These are phyloP conservation scores for Penicillium angulare DNA, from an alignment of 495 filamentous ascomycete species.

Conservation along the genomic window DNA sequence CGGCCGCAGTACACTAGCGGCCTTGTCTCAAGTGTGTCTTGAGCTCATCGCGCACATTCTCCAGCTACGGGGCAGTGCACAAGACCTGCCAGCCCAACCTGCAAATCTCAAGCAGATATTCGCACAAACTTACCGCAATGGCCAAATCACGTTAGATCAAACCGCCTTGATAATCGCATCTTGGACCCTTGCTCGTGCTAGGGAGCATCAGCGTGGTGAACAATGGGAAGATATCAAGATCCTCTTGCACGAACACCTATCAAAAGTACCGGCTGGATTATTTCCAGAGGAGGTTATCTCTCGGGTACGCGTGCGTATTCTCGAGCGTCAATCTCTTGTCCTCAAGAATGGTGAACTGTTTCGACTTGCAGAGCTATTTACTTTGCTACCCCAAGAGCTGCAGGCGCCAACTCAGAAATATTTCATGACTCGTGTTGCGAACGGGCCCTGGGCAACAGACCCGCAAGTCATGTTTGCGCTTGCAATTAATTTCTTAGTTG, in stretches of 20 bases:
- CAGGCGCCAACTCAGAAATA: slow-evolving; percentile 23
- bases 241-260: slow-evolving; percentile 32
- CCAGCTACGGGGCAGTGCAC: slow-evolving; percentile 28
- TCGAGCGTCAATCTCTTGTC: slow-evolving; percentile 38
- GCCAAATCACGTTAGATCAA: slow-evolving; percentile 39
- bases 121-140: slow-evolving; percentile 43
- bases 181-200: slow-evolving; percentile 38
- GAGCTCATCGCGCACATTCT: slow-evolving; percentile 44
- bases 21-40: slow-evolving; percentile 41
- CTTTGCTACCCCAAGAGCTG: slow-evolving; percentile 31
- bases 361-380: slow-evolving; percentile 30
- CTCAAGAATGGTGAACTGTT: slow-evolving; percentile 39
- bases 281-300: slow-evolving; percentile 32
- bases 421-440: not conserved
- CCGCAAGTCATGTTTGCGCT: slow-evolving; percentile 22
- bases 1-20: slow-evolving; percentile 36
- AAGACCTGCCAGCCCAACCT: slow-evolving; percentile 24
- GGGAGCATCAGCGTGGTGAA: slow-evolving; percentile 26
- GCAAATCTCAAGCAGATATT: slow-evolving; percentile 40
- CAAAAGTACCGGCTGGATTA: slow-evolving; percentile 28
- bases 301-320: slow-evolving; percentile 33
- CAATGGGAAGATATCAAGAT: slow-evolving; percentile 35
- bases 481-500: slow-evolving; percentile 19
- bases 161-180: slow-evolving; percentile 41
- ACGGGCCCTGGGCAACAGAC: slow-evolving; percentile 4